These are phyloP conservation scores for Hagleromyces aurorensis DNA, from an alignment of 805 yeast species.

Conservation along the genomic window DNA sequence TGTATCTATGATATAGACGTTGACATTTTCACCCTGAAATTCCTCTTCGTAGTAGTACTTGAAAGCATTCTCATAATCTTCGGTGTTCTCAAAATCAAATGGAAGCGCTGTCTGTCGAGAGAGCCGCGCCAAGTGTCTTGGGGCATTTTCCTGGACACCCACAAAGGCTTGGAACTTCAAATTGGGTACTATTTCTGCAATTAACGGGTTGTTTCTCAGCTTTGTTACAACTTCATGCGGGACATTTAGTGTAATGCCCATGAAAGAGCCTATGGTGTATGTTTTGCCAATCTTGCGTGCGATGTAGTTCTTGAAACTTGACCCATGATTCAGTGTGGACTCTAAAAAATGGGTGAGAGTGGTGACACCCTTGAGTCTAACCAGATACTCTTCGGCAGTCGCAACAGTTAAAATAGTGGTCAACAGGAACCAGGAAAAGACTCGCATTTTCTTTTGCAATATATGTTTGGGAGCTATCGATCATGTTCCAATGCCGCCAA, in stretches of 20 bases:
- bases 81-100: conserved; percentile 13
- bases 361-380: conserved; percentile 44
- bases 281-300: conserved; percentile 41
- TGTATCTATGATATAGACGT: conserved; percentile 76
- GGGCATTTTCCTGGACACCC: conserved; percentile 41
- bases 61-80: conserved; percentile 21
- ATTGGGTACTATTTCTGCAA: conserved; percentile 66
- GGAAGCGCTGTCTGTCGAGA: conserved; percentile 42
- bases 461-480: too few relatives aligned
- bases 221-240: conserved; percentile 39
- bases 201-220: conserved; percentile 50
- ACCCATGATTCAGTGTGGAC: conserved; percentile 33
- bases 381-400: conserved; percentile 34
- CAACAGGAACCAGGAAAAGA: conserved; percentile 2
- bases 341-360: conserved; percentile 42
- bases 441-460: too few relatives aligned
- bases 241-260: conserved; percentile 61
- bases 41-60: conserved; percentile 42
- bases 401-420: conserved; percentile 4
- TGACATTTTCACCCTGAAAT: conserved; percentile 49
- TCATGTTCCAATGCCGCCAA: too few relatives aligned
- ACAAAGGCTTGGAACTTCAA: conserved; percentile 50
- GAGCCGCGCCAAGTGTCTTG: conserved; percentile 59
- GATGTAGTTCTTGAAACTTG: conserved; percentile 35
- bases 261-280: conserved; percentile 62